Percentiles rank a stretch among this genome's conserved stretches.
Conservation (phyloP, 257 asterid species). For the Euphrasia confusa region DNA sequence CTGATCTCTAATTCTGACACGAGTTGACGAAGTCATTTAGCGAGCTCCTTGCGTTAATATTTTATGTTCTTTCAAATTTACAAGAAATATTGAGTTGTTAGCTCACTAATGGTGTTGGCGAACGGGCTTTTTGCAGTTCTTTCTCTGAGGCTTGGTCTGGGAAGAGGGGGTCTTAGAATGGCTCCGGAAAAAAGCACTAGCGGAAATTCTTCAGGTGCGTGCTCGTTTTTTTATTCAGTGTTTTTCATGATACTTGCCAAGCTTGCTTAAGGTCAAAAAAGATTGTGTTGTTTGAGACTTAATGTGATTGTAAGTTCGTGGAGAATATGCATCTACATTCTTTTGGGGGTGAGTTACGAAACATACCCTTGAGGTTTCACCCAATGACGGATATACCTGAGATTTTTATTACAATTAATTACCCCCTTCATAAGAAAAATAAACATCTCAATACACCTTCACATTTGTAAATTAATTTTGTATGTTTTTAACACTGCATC, state of each 20-base stretch:
- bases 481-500: not conserved
- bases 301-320: conserved; percentile 5
- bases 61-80: conserved; percentile 9
- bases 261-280: not conserved
- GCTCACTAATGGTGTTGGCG: conserved; percentile 6
- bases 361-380: too few relatives aligned
- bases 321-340: not conserved
- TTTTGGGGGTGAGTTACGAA: not conserved
- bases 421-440: not conserved
- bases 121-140: conserved; percentile 58
- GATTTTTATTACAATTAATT: too few relatives aligned
- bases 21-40: not conserved
- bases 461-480: not conserved
- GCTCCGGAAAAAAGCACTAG: conserved; percentile 91
- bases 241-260: not conserved
- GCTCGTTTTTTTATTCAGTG: conserved; percentile 1
- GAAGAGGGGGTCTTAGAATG: conserved; percentile 91
- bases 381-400: too few relatives aligned
- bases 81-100: conserved; percentile 11
- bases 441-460: not conserved
- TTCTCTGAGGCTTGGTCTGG: conserved; percentile 96
- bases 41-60: not conserved
- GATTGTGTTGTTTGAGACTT: not conserved
- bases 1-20: too few relatives aligned
- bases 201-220: conserved; percentile 73